Conservation (phyloP, 257 asterid genomes). For the Solanum arcanum region DNA sequence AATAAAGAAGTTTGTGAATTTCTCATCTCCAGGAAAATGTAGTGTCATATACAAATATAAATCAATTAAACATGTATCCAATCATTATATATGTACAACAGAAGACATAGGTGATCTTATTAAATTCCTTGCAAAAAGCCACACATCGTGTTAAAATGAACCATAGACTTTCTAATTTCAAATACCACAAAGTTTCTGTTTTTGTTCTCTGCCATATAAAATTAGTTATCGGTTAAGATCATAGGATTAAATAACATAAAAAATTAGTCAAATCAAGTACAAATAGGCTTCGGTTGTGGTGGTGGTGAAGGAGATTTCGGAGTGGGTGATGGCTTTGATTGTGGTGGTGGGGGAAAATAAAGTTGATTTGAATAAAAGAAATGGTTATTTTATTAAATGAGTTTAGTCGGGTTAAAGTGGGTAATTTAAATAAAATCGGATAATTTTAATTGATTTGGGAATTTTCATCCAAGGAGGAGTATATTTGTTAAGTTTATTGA, state of each 20-base stretch:
- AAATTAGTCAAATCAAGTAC: neutral
- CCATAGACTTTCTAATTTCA: neutral
- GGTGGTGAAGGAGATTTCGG: no score
- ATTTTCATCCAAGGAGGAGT: no score
- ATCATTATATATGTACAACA: neutral
- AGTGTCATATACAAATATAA: neutral
- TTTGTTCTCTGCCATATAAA: neutral
- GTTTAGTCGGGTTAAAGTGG: no score
- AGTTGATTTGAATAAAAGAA: no score
- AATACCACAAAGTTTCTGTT: neutral
- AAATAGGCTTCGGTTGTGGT: no score
- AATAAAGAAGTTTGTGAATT: neutral
- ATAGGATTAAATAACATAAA: neutral
- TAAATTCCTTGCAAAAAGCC: neutral
- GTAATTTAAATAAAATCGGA: no score
- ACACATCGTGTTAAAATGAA: neutral
- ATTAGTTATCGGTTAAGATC: neutral
- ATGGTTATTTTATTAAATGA: no score
- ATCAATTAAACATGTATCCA: neutral
- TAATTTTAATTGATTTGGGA: no score
- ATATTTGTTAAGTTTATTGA: no score
- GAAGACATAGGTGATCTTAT: neutral
- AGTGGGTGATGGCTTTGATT: no score
- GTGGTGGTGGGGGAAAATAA: no score
- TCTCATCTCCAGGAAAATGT: neutral